A percentile compares a stretch with the other conserved stretches of the same genome.
These are phyloP conservation scores for Penicillium turbatum DNA, from an alignment of 495 filamentous ascomycete species.

Conservation along the genomic window DNA sequence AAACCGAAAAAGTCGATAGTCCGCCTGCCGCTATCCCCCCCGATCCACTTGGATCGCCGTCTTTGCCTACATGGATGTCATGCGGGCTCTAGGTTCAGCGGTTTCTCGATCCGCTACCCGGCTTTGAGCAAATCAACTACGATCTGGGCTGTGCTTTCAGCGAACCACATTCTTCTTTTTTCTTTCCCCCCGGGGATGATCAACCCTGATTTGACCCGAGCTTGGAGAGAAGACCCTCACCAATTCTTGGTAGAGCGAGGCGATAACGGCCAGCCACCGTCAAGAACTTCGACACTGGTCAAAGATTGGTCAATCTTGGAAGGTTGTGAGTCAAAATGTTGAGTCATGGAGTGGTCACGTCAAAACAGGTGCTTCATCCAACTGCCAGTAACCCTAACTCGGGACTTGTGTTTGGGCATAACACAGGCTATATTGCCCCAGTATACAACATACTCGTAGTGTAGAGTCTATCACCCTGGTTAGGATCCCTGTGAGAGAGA, in stretches of 20 bases:
- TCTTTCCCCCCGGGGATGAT: conserved; percentile 21
- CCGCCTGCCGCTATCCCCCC: conserved; percentile 21
- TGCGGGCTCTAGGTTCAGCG: conserved; percentile 41
- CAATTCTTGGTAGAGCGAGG: neutral
- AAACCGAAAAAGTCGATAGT: conserved; percentile 22
- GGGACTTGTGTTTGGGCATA: neutral
- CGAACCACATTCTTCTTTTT: conserved; percentile 9
- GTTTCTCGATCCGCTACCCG: conserved; percentile 37
- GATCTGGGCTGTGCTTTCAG: conserved; percentile 4
- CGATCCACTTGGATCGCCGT: conserved; percentile 25
- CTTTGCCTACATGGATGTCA: conserved; percentile 28
- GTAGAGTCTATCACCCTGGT: neutral
- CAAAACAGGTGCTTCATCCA: neutral
- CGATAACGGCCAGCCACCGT: conserved; percentile 16
- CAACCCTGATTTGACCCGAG: conserved; percentile 12
- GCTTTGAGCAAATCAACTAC: conserved; percentile 29
- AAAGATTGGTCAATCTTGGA: neutral
- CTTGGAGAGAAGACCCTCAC: neutral
- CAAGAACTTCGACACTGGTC: conserved; percentile 12
- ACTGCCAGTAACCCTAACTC: neutral
- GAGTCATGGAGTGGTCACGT: neutral
- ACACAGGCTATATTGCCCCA: neutral
- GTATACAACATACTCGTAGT: conserved; percentile 1
- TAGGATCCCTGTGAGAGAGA: no score
- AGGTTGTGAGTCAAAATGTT: neutral